A percentile compares a stretch with the other conserved stretches of the same genome.
Evolutionary conservation across 208 protist species (phyloP).

Genomic region (Leptomonas pyrrhocoris): DNA sequence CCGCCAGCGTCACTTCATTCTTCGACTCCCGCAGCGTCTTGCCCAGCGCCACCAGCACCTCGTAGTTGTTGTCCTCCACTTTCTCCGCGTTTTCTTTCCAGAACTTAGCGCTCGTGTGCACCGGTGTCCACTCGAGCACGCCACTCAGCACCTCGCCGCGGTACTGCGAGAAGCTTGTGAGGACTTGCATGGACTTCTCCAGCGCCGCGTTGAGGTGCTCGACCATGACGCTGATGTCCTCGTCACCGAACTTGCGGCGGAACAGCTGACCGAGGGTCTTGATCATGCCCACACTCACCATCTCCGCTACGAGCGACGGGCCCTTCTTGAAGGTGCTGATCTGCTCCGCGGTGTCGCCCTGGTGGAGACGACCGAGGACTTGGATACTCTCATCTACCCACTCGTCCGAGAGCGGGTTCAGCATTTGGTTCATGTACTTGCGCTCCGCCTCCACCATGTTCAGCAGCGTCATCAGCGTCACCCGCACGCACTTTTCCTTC

Average conservation of each 20-base stretch:
- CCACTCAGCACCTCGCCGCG: constrained; percentile 88
- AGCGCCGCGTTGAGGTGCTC: constrained; percentile 62
- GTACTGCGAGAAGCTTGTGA: constrained; percentile 93
- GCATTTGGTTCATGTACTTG: constrained; percentile 52
- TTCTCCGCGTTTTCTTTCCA: constrained; percentile 92
- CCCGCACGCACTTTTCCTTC: constrained; percentile 93
- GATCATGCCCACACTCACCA: constrained; percentile 91
- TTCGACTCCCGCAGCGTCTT: constrained; percentile 75
- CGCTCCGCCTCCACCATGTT: constrained; percentile 87
- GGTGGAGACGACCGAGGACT: constrained; percentile 47
- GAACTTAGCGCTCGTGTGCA: constrained; percentile 94
- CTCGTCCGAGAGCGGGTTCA: constrained; percentile 52
- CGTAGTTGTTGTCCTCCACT: constrained; percentile 91
- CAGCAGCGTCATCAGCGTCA: constrained; percentile 84
- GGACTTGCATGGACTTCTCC: constrained; percentile 88
- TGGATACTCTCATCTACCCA: constrained; percentile 52
- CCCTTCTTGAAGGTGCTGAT: constrained; percentile 47
- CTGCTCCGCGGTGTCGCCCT: constrained; percentile 22
- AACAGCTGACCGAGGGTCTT: constrained; percentile 83
- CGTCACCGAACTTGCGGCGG: constrained; percentile 90
- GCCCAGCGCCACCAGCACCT: constrained; percentile 87
- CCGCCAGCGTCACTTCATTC: constrained; percentile 71
- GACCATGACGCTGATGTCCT: constrained; percentile 85
- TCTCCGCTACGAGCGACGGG: constrained; percentile 83
- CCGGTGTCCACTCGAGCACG: constrained; percentile 90